These are phyloP conservation scores for Niveomyces coronatus DNA, from an alignment of 2,329 filamentous ascomycete species.

Conservation along the genomic window DNA sequence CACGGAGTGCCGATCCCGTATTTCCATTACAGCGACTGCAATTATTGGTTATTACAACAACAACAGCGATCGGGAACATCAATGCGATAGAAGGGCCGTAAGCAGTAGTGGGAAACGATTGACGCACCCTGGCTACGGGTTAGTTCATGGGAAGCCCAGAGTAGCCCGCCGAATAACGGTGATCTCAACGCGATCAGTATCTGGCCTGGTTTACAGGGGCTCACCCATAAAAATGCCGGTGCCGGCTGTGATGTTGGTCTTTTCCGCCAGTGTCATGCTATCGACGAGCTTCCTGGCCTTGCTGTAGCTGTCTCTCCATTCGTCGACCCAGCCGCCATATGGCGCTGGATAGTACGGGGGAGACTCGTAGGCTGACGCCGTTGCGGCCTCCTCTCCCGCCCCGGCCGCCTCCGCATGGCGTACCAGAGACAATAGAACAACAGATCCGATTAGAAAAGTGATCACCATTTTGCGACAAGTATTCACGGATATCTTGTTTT, in stretches of 20 bases:
- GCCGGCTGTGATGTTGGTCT: conserved; percentile 66
- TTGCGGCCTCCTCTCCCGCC: not conserved
- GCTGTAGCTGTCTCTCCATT: conserved; percentile 59
- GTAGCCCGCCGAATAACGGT: no score
- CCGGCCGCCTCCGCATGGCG: no score
- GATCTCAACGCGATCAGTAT: no score
- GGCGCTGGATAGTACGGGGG: conserved; percentile 61
- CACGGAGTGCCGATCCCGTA: conserved; percentile 57
- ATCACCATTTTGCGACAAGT: no score
- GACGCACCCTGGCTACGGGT: no score
- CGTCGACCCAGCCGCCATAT: conserved; percentile 57
- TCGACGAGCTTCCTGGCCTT: conserved; percentile 60
- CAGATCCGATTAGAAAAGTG: no score
- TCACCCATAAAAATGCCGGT: conserved; percentile 61
- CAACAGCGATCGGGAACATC: no score
- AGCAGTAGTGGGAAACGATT: not conserved
- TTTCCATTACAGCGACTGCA: conserved; percentile 61
- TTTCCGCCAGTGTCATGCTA: conserved; percentile 71
- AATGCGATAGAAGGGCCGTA: not conserved
- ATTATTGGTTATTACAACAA: no score
- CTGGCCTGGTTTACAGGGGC: conserved; percentile 4
- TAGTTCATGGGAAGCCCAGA: no score
- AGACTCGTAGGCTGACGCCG: conserved; percentile 24
- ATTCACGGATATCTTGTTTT: no score
- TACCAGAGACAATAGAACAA: no score